phyloP scores from a whole-genome alignment of 192 early-diverging fungal genomes.

The Rhizophagus clarus region DNA sequence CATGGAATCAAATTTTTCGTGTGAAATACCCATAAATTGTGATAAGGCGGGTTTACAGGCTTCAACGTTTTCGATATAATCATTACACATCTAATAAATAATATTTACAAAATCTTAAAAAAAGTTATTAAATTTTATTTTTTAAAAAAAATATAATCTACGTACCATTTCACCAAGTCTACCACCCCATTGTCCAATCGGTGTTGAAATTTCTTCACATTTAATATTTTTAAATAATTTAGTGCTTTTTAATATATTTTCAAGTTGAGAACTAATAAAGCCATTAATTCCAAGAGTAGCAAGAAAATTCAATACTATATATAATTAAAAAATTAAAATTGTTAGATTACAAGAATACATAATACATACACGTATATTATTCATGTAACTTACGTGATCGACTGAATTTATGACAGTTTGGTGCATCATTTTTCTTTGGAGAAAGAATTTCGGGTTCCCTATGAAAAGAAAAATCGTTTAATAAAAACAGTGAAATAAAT shows the following conservation, averaged over 20 bases:
- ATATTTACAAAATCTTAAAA: too few species aligned
- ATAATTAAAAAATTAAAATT: background rate
- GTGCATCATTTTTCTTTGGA: background rate
- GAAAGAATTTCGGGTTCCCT: background rate
- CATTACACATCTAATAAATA: background rate
- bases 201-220: background rate
- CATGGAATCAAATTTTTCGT: slow-evolving; percentile 17
- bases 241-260: background rate
- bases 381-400: background rate
- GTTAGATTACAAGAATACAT: too few species aligned
- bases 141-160: background rate
- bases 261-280: background rate
- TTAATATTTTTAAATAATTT: slow-evolving; percentile 9
- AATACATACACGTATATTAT: too few species aligned
- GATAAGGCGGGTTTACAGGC: slow-evolving; percentile 8
- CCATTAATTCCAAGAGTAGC: background rate
- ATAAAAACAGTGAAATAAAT: background rate
- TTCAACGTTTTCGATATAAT: background rate
- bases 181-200: slow-evolving; percentile 20
- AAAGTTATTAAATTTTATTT: too few species aligned
- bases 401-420: background rate
- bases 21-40: slow-evolving; percentile 12
- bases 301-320: background rate
- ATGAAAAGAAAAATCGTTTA: background rate
- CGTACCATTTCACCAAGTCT: slow-evolving; percentile 18